Conservation (phyloP, 2,329 filamentous ascomycete species). For the Knufia fluminis region DNA sequence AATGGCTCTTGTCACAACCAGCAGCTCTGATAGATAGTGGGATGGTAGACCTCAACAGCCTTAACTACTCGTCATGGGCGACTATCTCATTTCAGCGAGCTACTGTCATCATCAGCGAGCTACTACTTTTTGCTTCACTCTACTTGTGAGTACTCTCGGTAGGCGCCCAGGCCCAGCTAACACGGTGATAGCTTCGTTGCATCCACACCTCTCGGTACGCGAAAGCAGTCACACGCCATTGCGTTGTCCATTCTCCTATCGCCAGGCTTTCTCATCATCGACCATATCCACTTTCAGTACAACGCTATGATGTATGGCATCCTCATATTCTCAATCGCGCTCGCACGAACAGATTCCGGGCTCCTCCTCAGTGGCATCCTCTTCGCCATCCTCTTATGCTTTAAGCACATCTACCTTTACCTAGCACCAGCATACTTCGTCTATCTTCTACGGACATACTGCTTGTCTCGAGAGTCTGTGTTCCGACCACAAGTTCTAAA, state of each 20-base stretch:
- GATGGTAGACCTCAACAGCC: constrained; percentile 72
- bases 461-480: constrained; percentile 66
- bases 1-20: constrained; percentile 79
- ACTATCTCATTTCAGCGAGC: constrained; percentile 86
- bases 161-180: constrained; percentile 13
- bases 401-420: constrained; percentile 98
- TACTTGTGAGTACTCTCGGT: constrained; percentile 49
- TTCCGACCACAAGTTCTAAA: constrained; percentile 61
- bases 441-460: constrained; percentile 81
- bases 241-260: constrained; percentile 85
- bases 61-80: constrained; percentile 84
- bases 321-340: constrained; percentile 73
- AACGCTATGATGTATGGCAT: constrained; percentile 95
- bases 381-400: constrained; percentile 77
- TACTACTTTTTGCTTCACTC: constrained; percentile 74
- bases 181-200: constrained; percentile 56
- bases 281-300: constrained; percentile 98
- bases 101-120: constrained; percentile 78
- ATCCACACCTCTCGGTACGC: constrained; percentile 55
- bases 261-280: constrained; percentile 88
- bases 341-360: constrained; percentile 66
- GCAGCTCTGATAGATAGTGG: constrained; percentile 67
- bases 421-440: constrained; percentile 93
- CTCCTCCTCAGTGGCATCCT: constrained; percentile 69
- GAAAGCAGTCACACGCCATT: constrained; percentile 70